Conservation (phyloP, 805 yeast genomes). For the Starmerella stigmatis region DNA sequence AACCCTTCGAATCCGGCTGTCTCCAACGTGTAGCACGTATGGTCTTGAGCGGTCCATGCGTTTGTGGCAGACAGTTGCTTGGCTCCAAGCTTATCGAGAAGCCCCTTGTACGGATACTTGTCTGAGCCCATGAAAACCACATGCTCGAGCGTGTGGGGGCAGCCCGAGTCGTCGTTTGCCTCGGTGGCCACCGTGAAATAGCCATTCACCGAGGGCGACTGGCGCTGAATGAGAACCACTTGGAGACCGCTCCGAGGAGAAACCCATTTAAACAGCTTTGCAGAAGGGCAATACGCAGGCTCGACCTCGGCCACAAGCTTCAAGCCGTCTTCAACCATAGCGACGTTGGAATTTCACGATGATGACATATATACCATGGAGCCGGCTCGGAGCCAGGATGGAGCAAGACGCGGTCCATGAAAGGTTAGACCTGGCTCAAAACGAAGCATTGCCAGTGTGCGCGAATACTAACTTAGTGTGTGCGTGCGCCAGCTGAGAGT, state of each 20-base stretch:
- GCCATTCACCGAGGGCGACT: slow-evolving; percentile 83
- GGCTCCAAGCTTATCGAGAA: slow-evolving; percentile 77
- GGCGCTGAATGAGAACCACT: slow-evolving; percentile 61
- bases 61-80: slow-evolving; percentile 76
- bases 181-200: slow-evolving; percentile 94
- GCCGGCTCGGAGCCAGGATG: too few species aligned
- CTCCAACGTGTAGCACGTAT: slow-evolving; percentile 81
- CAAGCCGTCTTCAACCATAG: slow-evolving; percentile 9
- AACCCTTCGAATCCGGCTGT: slow-evolving; percentile 98
- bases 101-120: slow-evolving; percentile 81
- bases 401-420: too few species aligned
- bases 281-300: slow-evolving; percentile 24
- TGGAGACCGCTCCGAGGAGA: slow-evolving; percentile 76
- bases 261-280: slow-evolving; percentile 45
- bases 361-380: slow-evolving; percentile 5
- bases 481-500: too few species aligned
- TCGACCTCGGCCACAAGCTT: slow-evolving; percentile 20
- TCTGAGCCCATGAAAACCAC: slow-evolving; percentile 88
- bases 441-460: too few species aligned
- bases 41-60: slow-evolving; percentile 96
- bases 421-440: too few species aligned
- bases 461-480: too few species aligned
- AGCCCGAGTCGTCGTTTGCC: slow-evolving; percentile 73
- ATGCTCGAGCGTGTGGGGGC: slow-evolving; percentile 94
- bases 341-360: neutral